These are phyloP conservation scores for Saccharomycopsis malanga DNA, from an alignment of 805 yeast genomes.

Conservation along the genomic window DNA sequence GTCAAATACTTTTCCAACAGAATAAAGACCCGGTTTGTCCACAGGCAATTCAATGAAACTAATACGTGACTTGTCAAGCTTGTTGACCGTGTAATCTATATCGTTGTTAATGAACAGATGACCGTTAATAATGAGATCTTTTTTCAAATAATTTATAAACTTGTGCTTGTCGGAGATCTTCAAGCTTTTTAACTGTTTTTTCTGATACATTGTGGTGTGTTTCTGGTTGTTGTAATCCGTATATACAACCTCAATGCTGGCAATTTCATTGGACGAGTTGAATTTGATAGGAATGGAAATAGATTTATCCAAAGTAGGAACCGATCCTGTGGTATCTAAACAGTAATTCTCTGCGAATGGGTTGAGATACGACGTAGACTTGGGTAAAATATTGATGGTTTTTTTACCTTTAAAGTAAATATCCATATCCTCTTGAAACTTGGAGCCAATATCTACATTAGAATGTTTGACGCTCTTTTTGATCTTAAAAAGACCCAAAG, in stretches of 20 bases:
- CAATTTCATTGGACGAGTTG: constrained; percentile 72
- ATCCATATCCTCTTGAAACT: neutral
- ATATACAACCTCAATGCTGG: constrained; percentile 56
- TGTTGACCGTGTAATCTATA: constrained; percentile 2
- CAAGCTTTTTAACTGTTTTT: constrained; percentile 43
- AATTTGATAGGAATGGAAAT: constrained; percentile 63
- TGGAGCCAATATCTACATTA: constrained; percentile 11
- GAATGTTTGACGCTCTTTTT: too few species aligned
- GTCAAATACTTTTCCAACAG: constrained; percentile 61
- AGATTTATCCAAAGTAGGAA: constrained; percentile 26
- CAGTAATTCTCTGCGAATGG: constrained; percentile 68
- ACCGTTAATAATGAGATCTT: constrained; percentile 24
- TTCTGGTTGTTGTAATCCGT: constrained; percentile 45
- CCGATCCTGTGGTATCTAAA: constrained; percentile 32
- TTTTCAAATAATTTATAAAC: constrained; percentile 9
- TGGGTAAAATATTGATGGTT: constrained; percentile 83
- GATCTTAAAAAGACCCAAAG: neutral
- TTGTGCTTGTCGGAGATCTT: constrained; percentile 19
- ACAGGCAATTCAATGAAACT: constrained; percentile 54
- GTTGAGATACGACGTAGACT: constrained; percentile 77
- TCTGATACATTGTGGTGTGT: constrained; percentile 45
- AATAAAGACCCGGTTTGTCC: constrained; percentile 68
- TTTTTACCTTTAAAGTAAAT: constrained; percentile 65
- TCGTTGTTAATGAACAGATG: constrained; percentile 23
- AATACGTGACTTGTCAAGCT: constrained; percentile 18